phyloP scores from a whole-genome alignment of 2,329 filamentous ascomycete genomes.

The Scedosporium boydii region DNA sequence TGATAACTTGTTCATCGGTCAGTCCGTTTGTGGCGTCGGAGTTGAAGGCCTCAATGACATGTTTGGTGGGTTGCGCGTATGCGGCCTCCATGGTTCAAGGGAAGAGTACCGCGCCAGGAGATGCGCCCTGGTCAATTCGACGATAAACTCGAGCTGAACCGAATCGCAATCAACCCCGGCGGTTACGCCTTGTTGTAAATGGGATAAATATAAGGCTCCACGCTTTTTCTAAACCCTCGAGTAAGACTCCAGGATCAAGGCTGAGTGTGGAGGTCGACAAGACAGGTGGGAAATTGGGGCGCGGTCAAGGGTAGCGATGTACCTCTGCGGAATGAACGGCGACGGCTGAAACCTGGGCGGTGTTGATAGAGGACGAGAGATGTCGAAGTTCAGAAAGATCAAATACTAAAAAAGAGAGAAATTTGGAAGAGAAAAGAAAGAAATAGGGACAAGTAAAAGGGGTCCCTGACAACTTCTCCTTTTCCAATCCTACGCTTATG shows the following conservation, averaged over 20 bases:
- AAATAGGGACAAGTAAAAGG: neutral
- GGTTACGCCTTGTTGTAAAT: too few species aligned
- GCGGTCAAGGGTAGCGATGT: conserved; percentile 3
- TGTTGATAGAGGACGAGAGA: neutral
- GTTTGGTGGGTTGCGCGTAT: conserved; percentile 45
- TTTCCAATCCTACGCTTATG: neutral
- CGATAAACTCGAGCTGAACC: neutral
- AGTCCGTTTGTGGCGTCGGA: conserved; percentile 48
- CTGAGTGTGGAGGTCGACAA: neutral
- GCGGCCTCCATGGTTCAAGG: conserved; percentile 49
- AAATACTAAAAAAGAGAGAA: neutral
- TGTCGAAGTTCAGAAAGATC: conserved; percentile 6
- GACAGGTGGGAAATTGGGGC: conserved; percentile 1
- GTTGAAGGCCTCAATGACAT: conserved; percentile 49
- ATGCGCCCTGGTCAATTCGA: neutral
- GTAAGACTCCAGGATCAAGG: too few species aligned
- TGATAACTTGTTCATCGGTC: conserved; percentile 46
- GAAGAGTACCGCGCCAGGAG: neutral
- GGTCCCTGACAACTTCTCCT: neutral
- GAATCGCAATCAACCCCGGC: neutral
- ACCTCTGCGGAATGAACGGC: neutral
- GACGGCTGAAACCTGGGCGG: neutral
- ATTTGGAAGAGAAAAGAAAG: neutral
- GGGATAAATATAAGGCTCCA: too few species aligned
- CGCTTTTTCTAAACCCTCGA: too few species aligned